Base-by-base conservation (phyloP, 1,284 basidiomycete genomes). In the Trametes sp. region DNA sequence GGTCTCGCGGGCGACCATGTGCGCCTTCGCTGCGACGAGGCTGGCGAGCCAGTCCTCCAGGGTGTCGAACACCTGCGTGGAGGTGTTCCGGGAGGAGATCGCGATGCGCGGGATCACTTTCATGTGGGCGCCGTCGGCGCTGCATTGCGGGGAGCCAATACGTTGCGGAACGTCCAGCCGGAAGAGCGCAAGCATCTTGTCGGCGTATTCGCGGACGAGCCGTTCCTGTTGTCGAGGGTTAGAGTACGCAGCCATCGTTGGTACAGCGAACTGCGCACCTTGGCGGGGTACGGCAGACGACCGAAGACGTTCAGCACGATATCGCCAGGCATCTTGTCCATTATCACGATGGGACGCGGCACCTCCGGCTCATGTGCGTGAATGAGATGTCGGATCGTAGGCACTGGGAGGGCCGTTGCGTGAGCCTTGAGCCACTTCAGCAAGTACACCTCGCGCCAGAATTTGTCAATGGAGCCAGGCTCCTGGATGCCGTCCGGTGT, bases 1-100 rank as follows among this genome's bases (percentile, higher is more conserved):
- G 11, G 46, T 31, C 8, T 31, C 46, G 13, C 4, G 7, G 2
- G 46, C 28, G 46, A n/a, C n/a, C 5, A n/a, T 3, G n/a, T 3
- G 5, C 13, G 21, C 2, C n/a, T 7, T 45, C 8, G 16, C 26
- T 16, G 51, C 56, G 14, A 61, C 31, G 19, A 59, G 42, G 14
- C 33, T 21, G 16, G n/a, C 3, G 19, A 61, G 36, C 7, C 45
- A 64, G 21, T 48, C 57, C 23, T 65, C 59, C 11, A 65, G 56
- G 0, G 59, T 56, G 56, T 55, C 53, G 36, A 56, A 65, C 0
- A 64, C 42, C 1, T 36, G 41, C 2, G 56, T 4, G 14, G 38
- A 19, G 26, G 21, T 24, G 33, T 16, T 21, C 16, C 8, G 36
- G 38, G 7, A 26, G 38, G n/a, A 42, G 24, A 21, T 11, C 1